These are phyloP conservation scores for Scedosporium apiospermum DNA, from an alignment of 2,329 filamentous ascomycete species.

Conservation along the genomic window DNA sequence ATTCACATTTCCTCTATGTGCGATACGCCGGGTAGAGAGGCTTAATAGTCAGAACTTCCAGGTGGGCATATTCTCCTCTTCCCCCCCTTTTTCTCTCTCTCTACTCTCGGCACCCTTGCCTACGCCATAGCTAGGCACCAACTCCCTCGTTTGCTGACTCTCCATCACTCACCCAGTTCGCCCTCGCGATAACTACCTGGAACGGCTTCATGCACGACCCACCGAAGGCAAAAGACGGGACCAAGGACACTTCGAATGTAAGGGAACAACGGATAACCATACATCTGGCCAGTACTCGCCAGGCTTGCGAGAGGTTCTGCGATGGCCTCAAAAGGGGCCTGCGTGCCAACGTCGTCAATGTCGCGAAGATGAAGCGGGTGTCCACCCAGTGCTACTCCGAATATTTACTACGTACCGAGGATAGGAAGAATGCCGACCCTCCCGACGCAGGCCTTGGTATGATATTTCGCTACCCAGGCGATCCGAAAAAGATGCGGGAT, in stretches of 20 bases:
- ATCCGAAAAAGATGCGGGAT: constrained; percentile 86
- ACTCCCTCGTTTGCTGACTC: neutral
- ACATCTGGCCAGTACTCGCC: constrained; percentile 79
- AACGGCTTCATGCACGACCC: constrained; percentile 58
- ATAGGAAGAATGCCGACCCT: constrained; percentile 51
- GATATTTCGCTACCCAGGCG: constrained; percentile 88
- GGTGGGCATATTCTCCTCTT: constrained; percentile 23
- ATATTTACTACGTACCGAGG: constrained; percentile 59
- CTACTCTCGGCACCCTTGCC: too few species aligned
- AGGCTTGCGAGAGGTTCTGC: constrained; percentile 89
- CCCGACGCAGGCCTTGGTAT: constrained; percentile 93
- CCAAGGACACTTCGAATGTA: constrained; percentile 32
- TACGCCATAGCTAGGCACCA: neutral
- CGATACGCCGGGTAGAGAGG: constrained; percentile 83
- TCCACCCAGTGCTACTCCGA: constrained; percentile 85
- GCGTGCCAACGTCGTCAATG: constrained; percentile 76
- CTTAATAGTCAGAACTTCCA: constrained; percentile 85
- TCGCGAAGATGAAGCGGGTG: constrained; percentile 73
- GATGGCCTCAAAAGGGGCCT: constrained; percentile 89
- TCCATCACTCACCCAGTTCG: constrained; percentile 47
- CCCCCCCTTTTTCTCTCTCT: neutral
- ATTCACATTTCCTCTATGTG: constrained; percentile 87
- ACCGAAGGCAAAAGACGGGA: constrained; percentile 33
- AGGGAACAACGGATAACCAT: constrained; percentile 81
- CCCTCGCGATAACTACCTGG: constrained; percentile 91